Evolutionary conservation across 192 early-diverging fungal species (phyloP), one percentile per base, ranked within the genome.

Genomic region (Backusella sp.): DNA sequence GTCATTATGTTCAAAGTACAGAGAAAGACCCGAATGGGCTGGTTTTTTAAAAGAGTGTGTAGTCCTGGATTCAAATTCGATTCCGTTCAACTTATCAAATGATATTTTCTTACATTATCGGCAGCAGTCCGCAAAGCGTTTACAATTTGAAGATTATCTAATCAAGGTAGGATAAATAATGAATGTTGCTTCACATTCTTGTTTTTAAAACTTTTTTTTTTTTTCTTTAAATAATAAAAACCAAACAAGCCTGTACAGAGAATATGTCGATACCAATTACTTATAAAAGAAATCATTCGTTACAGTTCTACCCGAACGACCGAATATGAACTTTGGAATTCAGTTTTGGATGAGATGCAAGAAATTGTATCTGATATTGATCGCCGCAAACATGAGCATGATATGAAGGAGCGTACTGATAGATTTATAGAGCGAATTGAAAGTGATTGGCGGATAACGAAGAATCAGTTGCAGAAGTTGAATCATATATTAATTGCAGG

Each of bases 261-360:
- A 14, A 92, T 97, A 37, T 96, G 95, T 79, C 93, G 94, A 34
- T 98, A 98, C 82, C 96, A 94, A 11, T 85, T 98, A 6, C 83
- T 98, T 23, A 82, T 90, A 41, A 85, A 86, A 15, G 91, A 91
- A 21, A 82, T 92, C 70, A 44, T 87, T 28, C 85, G 90, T 65
- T 77, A 86, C 49, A 91, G 89, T 2, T 76, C 78, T 30, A 42
- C 73, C 21, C 69, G 59, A 15, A 80, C 81, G 6, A 37, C 81
- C 6, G 87, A 86, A 65, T 74, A 86, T 37, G 37, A 66, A 52
- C 73, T 67, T 17, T 59, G 86, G 37, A 66, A 68, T 11, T 59
- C 71, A 42, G 74, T 81, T 3, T 66, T 85, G 30, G 62, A 74
- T 11, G 56, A 73, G 0, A 85, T 87, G 84, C 77, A 76, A 23